These are phyloP conservation scores for Leccinum obscurum DNA, from an alignment of 768 basidiomycete species.

Conservation along the genomic window DNA sequence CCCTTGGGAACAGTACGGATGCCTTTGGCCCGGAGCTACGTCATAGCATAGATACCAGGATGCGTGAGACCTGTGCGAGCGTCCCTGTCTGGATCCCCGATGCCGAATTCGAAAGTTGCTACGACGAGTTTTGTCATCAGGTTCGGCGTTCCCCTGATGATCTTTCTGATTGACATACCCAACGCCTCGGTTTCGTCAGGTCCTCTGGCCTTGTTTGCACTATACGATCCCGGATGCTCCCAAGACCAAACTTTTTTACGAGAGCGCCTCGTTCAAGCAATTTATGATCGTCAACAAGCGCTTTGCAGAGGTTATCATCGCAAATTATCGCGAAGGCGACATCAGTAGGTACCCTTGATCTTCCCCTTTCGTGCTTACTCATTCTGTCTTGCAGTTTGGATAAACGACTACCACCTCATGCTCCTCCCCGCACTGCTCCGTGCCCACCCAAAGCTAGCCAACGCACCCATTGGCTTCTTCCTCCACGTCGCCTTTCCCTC, in stretches of 20 bases:
- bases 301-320: conserved; percentile 83
- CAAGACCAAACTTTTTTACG: conserved; percentile 79
- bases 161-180: conserved; percentile 18
- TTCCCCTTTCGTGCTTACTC: conserved; percentile 2
- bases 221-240: conserved; percentile 87
- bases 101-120: conserved; percentile 73
- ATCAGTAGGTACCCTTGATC: conserved; percentile 46
- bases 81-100: conserved; percentile 81
- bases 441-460: conserved; percentile 46
- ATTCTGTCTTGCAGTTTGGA: conserved; percentile 51
- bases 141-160: conserved; percentile 34
- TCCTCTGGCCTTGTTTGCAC: conserved; percentile 86
- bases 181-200: conserved; percentile 32
- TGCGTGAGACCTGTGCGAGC: conserved; percentile 41
- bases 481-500: conserved; percentile 96
- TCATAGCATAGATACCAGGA: conserved; percentile 52
- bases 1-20: conserved; percentile 73
- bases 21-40: conserved; percentile 55
- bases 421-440: conserved; percentile 88
- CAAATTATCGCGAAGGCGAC: conserved; percentile 84
- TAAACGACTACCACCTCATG: conserved; percentile 97
- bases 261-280: conserved; percentile 77
- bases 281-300: conserved; percentile 89
- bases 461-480: conserved; percentile 75
- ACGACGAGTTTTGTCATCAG: conserved; percentile 88